A percentile compares a stretch with the other conserved stretches of the same genome.
Conservation (phyloP, 1,139 yeast species). For the Geotrichum fermentans region DNA sequence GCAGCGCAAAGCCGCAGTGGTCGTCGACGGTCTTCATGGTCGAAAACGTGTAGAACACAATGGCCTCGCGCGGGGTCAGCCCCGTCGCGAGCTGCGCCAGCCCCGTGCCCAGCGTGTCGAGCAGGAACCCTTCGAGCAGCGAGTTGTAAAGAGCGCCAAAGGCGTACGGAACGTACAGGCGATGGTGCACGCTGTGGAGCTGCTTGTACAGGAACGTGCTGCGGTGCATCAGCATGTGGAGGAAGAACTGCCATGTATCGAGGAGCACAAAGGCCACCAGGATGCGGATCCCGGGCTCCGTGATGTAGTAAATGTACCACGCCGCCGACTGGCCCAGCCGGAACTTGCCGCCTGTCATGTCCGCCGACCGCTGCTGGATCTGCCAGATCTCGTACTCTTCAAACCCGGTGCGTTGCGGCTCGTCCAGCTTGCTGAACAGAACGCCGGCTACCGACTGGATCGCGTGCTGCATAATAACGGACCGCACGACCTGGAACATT, state of each 20-base stretch:
- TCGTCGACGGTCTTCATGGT: constrained; percentile 96
- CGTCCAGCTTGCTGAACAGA: constrained; percentile 52
- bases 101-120: constrained; percentile 92
- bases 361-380: constrained; percentile 8
- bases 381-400: constrained; percentile 67
- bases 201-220: constrained; percentile 69
- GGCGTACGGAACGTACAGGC: constrained; percentile 92
- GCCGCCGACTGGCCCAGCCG: constrained; percentile 21
- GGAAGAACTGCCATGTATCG: constrained; percentile 92
- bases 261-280: constrained; percentile 63
- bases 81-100: constrained; percentile 61
- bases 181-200: constrained; percentile 91
- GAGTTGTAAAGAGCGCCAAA: constrained; percentile 94
- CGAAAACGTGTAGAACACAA: constrained; percentile 73
- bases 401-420: constrained; percentile 62
- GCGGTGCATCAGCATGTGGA: constrained; percentile 84
- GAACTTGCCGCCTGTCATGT: constrained; percentile 9
- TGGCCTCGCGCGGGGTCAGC: constrained; percentile 70
- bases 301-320: constrained; percentile 45
- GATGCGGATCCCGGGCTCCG: constrained; percentile 52
- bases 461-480: constrained; percentile 77
- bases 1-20: constrained; percentile 93
- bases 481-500: constrained; percentile 62
- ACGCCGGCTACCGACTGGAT: constrained; percentile 74
- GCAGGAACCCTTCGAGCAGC: constrained; percentile 84